Evolutionary conservation across 495 filamentous ascomycete species (phyloP).

Genomic region (Cryomyces minteri): DNA sequence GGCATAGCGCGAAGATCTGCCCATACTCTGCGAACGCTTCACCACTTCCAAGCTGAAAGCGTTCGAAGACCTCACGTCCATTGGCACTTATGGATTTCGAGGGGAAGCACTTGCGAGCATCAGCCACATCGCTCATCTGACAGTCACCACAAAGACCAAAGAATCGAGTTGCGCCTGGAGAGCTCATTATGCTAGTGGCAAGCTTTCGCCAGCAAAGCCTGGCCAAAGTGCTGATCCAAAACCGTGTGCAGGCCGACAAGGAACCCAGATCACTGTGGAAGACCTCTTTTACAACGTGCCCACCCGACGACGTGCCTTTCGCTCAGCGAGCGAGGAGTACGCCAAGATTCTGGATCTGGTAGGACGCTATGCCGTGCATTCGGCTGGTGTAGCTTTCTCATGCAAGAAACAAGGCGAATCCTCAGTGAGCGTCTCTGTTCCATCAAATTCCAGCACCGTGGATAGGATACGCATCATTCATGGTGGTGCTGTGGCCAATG

Average conservation of each 20-base stretch:
- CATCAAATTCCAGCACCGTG: slow-evolving; percentile 43
- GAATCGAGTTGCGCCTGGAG: slow-evolving; percentile 80
- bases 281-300: slow-evolving; percentile 96
- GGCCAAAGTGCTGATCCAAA: slow-evolving; percentile 80
- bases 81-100: slow-evolving; percentile 92
- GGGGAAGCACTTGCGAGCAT: slow-evolving; percentile 97
- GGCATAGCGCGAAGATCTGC: slow-evolving; percentile 48
- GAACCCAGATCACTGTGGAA: slow-evolving; percentile 92
- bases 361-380: slow-evolving; percentile 90
- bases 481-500: slow-evolving; percentile 71
- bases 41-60: slow-evolving; percentile 92
- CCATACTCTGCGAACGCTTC: slow-evolving; percentile 90
- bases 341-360: slow-evolving; percentile 95
- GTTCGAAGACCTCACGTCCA: slow-evolving; percentile 84
- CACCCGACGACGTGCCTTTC: slow-evolving; percentile 72
- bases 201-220: slow-evolving; percentile 72
- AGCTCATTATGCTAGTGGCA: slow-evolving; percentile 73
- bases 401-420: slow-evolving; percentile 94
- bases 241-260: slow-evolving; percentile 73
- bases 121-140: slow-evolving; percentile 93
- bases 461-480: slow-evolving; percentile 87
- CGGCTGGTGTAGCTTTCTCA: slow-evolving; percentile 73
- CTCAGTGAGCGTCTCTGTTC: slow-evolving; percentile 60
- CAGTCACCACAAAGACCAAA: slow-evolving; percentile 83
- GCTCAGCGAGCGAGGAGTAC: slow-evolving; percentile 87